Base-by-base conservation (phyloP, 768 basidiomycete genomes). In the Phanerochaete carnosa region DNA sequence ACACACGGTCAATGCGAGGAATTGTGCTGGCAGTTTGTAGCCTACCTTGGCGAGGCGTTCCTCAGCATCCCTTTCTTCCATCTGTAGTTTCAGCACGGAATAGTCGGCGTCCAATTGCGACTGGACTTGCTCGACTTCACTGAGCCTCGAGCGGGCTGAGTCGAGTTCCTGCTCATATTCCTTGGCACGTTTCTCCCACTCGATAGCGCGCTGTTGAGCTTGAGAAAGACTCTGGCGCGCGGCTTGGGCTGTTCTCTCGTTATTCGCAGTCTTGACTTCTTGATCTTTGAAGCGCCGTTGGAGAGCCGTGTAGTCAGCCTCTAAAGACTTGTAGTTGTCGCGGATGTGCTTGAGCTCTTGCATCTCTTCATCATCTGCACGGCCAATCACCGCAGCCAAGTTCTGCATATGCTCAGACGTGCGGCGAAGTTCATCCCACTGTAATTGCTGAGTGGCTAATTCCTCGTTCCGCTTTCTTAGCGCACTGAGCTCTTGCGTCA, bases 181-280 rank as follows among this genome's bases (percentile, higher is more conserved):
- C 66, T 86, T 86, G 22, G 89, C 84, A 25, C 86, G 86, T 63
- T 82, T 82, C 73, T 94, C 92, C 90, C 89, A 93, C 66, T 94
- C 92, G 2, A 82, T 75, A 2, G 89, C 82, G 26, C 89, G 89
- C 69, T 92, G 89, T 62, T 93, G 88, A 23, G 88, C 86, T 63
- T 89, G 86, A 23, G 80, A 73, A 29, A 93, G 78, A 69, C 73
- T 88, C 69, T 90, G 86, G 45, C 84, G 83, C 2, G 83, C 79
- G 19, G 85, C 73, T 25, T 73, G 74, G 1, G 84, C 77, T 12
- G 84, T 75, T 55, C 84, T 83, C 49, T 94, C 90, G 66, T 76
- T 83, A 65, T 83, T 88, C 28, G 78, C 69, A 2, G 80, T 64
- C 68, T 85, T 89, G 53, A 66, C 75, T 64, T 94, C 92, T 52